These are phyloP conservation scores for Diaporthe sp. DNA, from an alignment of 2,329 filamentous ascomycete genomes.

Conservation along the genomic window DNA sequence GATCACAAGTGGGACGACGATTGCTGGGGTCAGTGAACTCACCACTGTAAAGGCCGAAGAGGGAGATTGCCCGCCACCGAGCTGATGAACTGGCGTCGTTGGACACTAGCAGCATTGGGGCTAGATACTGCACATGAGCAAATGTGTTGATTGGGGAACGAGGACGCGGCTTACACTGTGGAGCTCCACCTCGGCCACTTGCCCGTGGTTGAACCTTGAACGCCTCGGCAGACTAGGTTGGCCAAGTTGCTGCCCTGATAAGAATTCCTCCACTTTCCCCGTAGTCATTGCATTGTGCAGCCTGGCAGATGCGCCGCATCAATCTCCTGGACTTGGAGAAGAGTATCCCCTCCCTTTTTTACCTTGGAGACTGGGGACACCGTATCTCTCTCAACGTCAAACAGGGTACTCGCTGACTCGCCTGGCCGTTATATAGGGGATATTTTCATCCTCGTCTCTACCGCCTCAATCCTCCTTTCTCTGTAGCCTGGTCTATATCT, in stretches of 20 bases:
- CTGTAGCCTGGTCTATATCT: neutral
- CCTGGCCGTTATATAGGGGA: neutral
- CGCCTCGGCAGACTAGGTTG: neutral
- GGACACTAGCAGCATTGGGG: neutral
- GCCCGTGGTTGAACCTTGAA: neutral
- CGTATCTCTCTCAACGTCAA: neutral
- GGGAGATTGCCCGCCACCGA: too few relatives aligned
- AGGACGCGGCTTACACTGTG: neutral
- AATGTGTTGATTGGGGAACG: neutral
- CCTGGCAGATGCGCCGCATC: neutral
- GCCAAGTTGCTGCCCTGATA: neutral
- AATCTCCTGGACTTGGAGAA: neutral
- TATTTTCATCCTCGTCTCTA: neutral
- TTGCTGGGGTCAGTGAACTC: too few relatives aligned
- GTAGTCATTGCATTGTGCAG: neutral
- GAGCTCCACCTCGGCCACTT: constrained; percentile 7
- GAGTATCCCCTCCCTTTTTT: neutral
- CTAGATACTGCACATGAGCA: neutral
- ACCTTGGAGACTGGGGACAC: neutral
- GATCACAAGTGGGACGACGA: too few relatives aligned
- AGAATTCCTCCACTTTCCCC: neutral
- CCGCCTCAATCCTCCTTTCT: neutral
- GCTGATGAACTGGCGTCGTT: too few relatives aligned
- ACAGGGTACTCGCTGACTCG: neutral
- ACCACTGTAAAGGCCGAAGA: too few relatives aligned